phyloP scores from a whole-genome alignment of 345 rosid genomes.

The Nephelium lappaceum region DNA sequence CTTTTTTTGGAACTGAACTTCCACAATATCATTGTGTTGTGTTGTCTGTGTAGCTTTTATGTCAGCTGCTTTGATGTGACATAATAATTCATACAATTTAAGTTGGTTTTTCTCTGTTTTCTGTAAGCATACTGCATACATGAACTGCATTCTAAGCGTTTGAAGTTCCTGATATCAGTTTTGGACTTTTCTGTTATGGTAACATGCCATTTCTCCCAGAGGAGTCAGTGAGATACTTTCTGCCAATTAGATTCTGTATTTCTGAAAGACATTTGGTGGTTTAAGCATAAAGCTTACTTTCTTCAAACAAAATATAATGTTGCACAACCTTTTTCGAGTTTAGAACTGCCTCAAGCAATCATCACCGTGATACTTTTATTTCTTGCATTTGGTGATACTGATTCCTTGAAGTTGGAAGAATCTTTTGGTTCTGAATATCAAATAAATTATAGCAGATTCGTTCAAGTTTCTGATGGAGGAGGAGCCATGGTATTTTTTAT shows the following conservation, averaged over 20 bases:
- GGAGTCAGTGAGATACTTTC: background rate
- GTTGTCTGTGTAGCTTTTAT: background rate
- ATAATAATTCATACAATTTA: background rate
- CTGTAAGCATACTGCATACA: background rate
- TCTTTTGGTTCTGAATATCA: background rate
- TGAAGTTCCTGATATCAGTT: background rate
- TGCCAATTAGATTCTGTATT: background rate
- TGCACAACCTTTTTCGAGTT: background rate
- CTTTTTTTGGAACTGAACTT: too few species aligned
- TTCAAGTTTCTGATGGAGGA: background rate
- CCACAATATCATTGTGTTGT: background rate
- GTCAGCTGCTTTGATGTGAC: background rate
- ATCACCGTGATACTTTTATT: background rate
- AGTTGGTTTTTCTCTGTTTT: background rate
- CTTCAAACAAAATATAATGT: background rate
- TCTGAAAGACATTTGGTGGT: background rate
- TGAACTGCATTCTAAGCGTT: background rate
- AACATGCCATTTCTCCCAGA: background rate
- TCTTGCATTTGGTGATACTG: background rate
- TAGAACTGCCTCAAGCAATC: background rate
- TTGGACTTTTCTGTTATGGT: background rate
- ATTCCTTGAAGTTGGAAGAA: slow-evolving; percentile 5
- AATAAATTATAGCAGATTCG: background rate
- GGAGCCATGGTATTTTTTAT: background rate
- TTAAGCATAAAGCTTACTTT: background rate